Base-by-base conservation (phyloP, 768 basidiomycete species). In the Boletus reticuloceps region DNA sequence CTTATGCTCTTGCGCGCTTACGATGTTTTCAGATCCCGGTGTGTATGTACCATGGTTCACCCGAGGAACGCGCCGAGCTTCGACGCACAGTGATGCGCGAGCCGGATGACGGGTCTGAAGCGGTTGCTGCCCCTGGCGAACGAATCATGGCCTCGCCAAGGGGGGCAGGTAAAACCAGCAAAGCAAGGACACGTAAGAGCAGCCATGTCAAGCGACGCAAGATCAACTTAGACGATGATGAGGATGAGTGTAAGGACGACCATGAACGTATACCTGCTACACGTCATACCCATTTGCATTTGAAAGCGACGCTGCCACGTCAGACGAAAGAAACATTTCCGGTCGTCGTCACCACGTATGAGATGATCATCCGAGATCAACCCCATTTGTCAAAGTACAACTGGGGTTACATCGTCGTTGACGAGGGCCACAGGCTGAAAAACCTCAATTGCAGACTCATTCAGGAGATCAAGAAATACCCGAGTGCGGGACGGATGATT, bases 351-450 rank as follows among this genome's bases (percentile, higher is more conserved):
- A 97, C 95, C 5, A 97, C 93, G 3, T 96, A 94, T 69, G 91
- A 98, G 68, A 90, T 98, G 69, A 83, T 94, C 60, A 95, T 94
- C 65, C 88, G 83, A 56, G 90, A 97, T 69, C 82, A 86, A 31
- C 71, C 76, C 37, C 80, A 86, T 62, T 79, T 89, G 50, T 71
- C 76, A 44, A 79, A 79, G 55, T 90, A 89, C 67, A 73, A 82
- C 41, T 92, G 89, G 88, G 85, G 90, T 25, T 97, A 95, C 67
- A 92, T 98, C 67, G 91, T 98, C 55, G 96, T 99, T 3, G 93
- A 95, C 67, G 93, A 96, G 72, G 93, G 96, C 0, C 97, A 99
- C 72, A 79, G 96, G 22, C 71, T 99, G 67, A 98, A 98, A 77
- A 99, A 99, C 64, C 77, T 96, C 54, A 83, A 98, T 64, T 94